Percentiles rank a stretch among this genome's conserved stretches.
Conservation (phyloP, 352 stramenopile genomes). For the Chrysophaeum taylorii region DNA sequence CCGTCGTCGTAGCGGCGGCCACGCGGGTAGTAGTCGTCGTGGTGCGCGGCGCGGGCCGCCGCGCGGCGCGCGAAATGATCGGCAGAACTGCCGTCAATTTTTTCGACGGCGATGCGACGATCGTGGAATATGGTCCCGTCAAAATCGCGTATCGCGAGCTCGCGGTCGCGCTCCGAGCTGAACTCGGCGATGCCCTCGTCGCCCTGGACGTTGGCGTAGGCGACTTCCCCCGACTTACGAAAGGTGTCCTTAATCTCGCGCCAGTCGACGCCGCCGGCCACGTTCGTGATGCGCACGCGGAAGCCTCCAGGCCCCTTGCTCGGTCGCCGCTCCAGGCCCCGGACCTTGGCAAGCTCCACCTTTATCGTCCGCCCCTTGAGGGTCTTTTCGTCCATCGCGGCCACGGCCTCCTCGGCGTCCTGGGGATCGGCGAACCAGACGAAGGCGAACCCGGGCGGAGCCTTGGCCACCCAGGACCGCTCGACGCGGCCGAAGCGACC, state of each 20-base stretch:
- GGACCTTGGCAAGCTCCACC: not conserved
- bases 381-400: not conserved
- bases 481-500: not conserved
- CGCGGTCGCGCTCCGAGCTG: not conserved
- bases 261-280: not conserved
- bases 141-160: not conserved
- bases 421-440: not conserved
- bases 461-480: not conserved
- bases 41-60: no score
- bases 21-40: not conserved
- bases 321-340: not conserved
- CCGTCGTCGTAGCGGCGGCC: not conserved
- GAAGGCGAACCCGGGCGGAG: not conserved
- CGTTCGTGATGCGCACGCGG: not conserved
- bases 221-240: not conserved
- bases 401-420: not conserved
- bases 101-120: not conserved
- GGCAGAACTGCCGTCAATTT: not conserved
- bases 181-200: slow-evolving; percentile 3
- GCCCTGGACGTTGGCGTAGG: not conserved
- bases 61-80: not conserved
- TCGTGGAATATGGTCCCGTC: not conserved
- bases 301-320: not conserved
- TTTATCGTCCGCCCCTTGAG: not conserved
- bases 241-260: slow-evolving; percentile 2